Evolutionary conservation across 1,284 basidiomycete species (phyloP).

Genomic region (Ustilago bromivora): DNA sequence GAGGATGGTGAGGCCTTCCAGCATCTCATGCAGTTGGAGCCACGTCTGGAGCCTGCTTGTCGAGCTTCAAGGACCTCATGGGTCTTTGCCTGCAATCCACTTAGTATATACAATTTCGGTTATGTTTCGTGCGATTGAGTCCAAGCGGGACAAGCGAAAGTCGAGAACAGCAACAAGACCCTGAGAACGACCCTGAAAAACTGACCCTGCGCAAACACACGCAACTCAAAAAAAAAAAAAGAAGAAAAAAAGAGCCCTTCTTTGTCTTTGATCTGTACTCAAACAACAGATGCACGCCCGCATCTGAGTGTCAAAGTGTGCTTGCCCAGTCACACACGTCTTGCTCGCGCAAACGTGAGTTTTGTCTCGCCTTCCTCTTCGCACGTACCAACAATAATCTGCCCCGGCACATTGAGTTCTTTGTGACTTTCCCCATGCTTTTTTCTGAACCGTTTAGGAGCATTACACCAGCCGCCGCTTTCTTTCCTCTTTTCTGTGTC

Average conservation of each 20-base stretch:
- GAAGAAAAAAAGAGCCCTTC: no score
- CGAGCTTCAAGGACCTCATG: no score
- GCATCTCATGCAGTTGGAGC: no score
- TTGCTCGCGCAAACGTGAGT: neutral
- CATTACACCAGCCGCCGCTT: neutral
- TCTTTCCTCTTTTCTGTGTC: neutral
- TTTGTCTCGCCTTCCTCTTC: neutral
- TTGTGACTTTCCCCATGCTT: neutral
- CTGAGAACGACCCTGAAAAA: slow-evolving; percentile 1
- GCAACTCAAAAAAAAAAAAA: no score
- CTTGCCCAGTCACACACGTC: no score
- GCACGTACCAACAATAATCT: neutral
- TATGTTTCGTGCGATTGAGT: no score
- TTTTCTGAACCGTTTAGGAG: neutral
- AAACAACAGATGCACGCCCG: slow-evolving; percentile 8
- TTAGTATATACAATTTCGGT: no score
- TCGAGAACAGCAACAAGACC: slow-evolving; percentile 4
- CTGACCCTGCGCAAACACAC: neutral
- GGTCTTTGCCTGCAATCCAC: no score
- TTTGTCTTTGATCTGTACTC: neutral
- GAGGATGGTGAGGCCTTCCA: neutral
- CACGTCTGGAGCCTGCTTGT: no score
- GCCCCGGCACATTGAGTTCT: no score
- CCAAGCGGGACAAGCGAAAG: neutral
- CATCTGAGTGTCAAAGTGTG: neutral